Percentiles rank a stretch among this genome's conserved stretches.
Evolutionary conservation across 495 filamentous ascomycete species (phyloP).

Genomic region (Penicillium desertorum): DNA sequence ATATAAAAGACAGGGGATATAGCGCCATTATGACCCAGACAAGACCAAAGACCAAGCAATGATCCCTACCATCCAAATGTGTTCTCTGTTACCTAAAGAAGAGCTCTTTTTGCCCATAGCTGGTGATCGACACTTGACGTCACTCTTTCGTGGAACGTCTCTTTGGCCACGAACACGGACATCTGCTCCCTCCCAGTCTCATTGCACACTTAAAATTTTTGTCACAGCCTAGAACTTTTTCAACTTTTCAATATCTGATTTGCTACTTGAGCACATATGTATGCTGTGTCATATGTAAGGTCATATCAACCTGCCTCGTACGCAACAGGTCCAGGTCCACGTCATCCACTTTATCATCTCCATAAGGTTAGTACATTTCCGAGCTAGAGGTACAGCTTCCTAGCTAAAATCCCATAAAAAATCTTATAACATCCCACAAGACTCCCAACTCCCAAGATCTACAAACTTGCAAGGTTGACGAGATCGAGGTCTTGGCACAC

Average conservation of each 20-base stretch:
- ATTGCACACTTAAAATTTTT: neutral
- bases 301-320: neutral
- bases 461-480: neutral
- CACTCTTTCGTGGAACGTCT: constrained; percentile 6
- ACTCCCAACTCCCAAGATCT: neutral
- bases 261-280: neutral
- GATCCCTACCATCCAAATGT: constrained; percentile 3
- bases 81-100: neutral
- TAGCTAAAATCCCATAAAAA: neutral
- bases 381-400: neutral
- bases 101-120: neutral
- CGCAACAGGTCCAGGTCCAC: neutral
- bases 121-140: constrained; percentile 12
- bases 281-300: neutral
- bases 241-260: no score
- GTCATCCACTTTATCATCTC: constrained; percentile 1
- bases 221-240: neutral
- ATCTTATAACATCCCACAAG: no score
- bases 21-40: constrained; percentile 8
- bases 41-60: constrained; percentile 14
- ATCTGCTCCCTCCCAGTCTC: constrained; percentile 8
- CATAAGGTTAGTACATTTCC: neutral
- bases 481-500: constrained; percentile 16
- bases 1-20: constrained; percentile 9
- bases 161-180: constrained; percentile 5